Evolutionary conservation across 208 protist species (phyloP), one percentile per base, ranked within the genome.

Genomic region (Leishmania amazonensis): DNA sequence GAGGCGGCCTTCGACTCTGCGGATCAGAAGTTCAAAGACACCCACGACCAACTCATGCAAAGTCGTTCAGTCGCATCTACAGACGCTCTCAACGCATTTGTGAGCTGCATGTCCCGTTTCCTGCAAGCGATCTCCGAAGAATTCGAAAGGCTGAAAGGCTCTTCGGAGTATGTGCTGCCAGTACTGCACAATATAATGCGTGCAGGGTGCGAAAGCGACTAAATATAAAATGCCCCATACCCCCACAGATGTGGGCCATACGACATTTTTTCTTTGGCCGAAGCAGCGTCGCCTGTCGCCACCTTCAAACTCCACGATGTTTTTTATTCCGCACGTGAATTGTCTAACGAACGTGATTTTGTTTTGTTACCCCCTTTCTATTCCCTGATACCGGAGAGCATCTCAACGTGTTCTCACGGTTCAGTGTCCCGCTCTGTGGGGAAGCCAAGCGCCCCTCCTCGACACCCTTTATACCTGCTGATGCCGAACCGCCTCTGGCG

Each of bases 1-100:
- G 77, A 91, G 74, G 58, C 54, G 1, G 35, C 76, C 58, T 95
- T 91, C 54, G 83, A 87, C 31, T 71, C 75, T n/a, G 87, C 80
- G 6, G 83, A 91, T 73, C 68, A 76, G 28, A 80, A 87, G 45
- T 93, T 91, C 75, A 93, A 90, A 67, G 84, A 91, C 54, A 79
- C 85, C 6, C 86, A 92, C 75, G 79, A 87, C 40, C 58, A 84
- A 3, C 71, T 92, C 24, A 75, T 86, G 40, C 49, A 83, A 19
- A 85, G 86, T n/a, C 80, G 78, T 49, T 76, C 70, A 1, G 40
- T 80, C 45, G 80, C 85, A 2, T 87, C 73, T 28, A 81, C 73
- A 11, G 49, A 54, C 1, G 84, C 79, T 67, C 51, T 90, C 5
- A 77, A 76, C 67, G 80, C 75, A 47, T 95, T 91, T 57, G 28